A percentile compares a stretch with the other conserved stretches of the same genome.
Conservation (phyloP, 805 yeast species). For the Candida sonorensis region DNA sequence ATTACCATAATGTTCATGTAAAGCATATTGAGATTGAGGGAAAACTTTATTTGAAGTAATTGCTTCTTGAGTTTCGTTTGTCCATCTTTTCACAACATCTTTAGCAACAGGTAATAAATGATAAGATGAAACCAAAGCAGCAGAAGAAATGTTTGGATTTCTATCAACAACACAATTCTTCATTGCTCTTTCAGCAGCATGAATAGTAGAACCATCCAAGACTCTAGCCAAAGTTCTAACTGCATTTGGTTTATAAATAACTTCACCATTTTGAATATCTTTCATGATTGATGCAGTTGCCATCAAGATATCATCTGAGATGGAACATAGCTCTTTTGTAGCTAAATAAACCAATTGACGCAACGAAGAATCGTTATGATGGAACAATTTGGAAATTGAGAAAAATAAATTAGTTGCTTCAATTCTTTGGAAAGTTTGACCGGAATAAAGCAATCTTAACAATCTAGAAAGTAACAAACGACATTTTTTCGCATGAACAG, state of each 20-base stretch:
- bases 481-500: conserved; percentile 82
- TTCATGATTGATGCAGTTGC: conserved; percentile 97
- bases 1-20: conserved; percentile 50
- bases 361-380: conserved; percentile 78
- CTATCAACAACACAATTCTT: conserved; percentile 89
- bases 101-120: conserved; percentile 84
- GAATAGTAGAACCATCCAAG: conserved; percentile 83
- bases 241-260: conserved; percentile 87
- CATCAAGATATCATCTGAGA: conserved; percentile 91
- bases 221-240: conserved; percentile 87
- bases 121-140: conserved; percentile 90
- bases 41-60: conserved; percentile 54
- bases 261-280: conserved; percentile 87
- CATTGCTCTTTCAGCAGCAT: conserved; percentile 87
- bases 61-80: conserved; percentile 93
- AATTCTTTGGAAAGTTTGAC: conserved; percentile 78
- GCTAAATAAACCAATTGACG: conserved; percentile 93
- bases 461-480: conserved; percentile 77
- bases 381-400: conserved; percentile 90
- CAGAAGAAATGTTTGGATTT: conserved; percentile 82
- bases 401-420: conserved; percentile 93
- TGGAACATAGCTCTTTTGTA: conserved; percentile 79
- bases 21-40: conserved; percentile 41
- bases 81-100: conserved; percentile 89
- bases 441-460: conserved; percentile 73